A percentile compares a stretch with the other conserved stretches of the same genome.
Conservation (phyloP, 208 protist genomes). For the Naegleria fowleri region DNA sequence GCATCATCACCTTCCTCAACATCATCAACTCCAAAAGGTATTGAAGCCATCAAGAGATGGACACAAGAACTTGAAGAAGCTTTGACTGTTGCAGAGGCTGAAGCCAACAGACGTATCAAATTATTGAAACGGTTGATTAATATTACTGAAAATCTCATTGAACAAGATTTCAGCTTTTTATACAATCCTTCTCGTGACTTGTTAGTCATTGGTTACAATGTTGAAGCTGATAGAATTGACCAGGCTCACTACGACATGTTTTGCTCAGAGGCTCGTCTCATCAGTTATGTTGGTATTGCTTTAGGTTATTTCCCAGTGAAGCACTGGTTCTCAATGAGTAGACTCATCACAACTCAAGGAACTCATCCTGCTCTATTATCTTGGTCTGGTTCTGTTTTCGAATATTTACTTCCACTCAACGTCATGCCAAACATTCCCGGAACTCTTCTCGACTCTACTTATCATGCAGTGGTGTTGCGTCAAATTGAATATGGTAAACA, state of each 20-base stretch:
- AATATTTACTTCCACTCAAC: conserved; percentile 1
- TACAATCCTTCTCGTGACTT: conserved; percentile 8
- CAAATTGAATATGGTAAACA: conserved; percentile 30
- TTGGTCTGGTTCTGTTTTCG: conserved; percentile 17
- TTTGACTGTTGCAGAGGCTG: neutral
- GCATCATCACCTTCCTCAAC: neutral
- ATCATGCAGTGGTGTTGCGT: neutral
- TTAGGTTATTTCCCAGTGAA: conserved; percentile 11
- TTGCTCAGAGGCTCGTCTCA: conserved; percentile 1
- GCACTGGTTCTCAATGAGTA: conserved; percentile 23
- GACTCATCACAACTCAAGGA: neutral
- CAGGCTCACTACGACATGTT: conserved; percentile 19
- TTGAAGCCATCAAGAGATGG: neutral
- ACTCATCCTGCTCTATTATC: conserved; percentile 3
- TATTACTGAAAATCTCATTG: neutral
- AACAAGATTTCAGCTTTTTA: conserved; percentile 23
- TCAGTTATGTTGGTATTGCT: conserved; percentile 24
- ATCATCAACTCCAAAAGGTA: neutral
- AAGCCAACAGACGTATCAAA: neutral
- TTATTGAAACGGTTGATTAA: neutral
- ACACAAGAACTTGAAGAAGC: neutral
- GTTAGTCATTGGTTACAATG: conserved; percentile 21
- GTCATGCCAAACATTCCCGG: conserved; percentile 22
- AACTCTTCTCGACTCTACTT: neutral
- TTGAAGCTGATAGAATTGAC: neutral